phyloP scores from a whole-genome alignment of 2,329 filamentous ascomycete genomes.

The Xylariaceae sp. region DNA sequence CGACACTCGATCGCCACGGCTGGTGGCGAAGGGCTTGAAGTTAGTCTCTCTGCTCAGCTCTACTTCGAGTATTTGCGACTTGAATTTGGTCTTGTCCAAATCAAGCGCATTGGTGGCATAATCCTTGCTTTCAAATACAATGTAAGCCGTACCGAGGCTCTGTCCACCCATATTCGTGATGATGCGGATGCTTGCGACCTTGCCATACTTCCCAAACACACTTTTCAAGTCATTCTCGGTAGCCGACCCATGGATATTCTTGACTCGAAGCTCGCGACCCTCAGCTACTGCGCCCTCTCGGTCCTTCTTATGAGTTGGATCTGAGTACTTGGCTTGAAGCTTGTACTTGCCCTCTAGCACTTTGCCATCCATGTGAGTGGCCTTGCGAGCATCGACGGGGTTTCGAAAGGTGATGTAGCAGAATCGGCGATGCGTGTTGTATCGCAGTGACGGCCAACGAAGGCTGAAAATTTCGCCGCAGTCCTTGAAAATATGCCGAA shows the following conservation, averaged over 20 bases:
- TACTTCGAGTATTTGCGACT: conserved; percentile 63
- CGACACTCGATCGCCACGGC: conserved; percentile 27
- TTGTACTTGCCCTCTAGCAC: conserved; percentile 64
- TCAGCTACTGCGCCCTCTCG: conserved; percentile 80
- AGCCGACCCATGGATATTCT: conserved; percentile 58
- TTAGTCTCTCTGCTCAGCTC: conserved; percentile 53
- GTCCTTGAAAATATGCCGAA: conserved; percentile 63
- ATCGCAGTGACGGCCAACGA: conserved; percentile 87
- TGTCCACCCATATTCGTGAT: conserved; percentile 63
- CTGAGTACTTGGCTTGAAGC: conserved; percentile 76
- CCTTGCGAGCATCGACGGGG: conserved; percentile 62
- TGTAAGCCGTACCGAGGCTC: conserved; percentile 74
- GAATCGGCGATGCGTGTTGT: conserved; percentile 83
- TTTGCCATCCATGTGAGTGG: conserved; percentile 68
- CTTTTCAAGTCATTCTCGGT: conserved; percentile 66
- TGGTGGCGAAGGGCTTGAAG: conserved; percentile 52
- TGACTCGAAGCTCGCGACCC: conserved; percentile 79
- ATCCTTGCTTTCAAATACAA: conserved; percentile 69
- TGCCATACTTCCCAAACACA: conserved; percentile 72
- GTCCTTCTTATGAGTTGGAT: conserved; percentile 72
- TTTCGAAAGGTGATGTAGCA: conserved; percentile 91
- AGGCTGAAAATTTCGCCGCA: conserved; percentile 82
- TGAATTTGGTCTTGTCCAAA: conserved; percentile 68
- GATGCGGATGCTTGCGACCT: conserved; percentile 67
- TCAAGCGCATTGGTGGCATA: conserved; percentile 64